Evolutionary conservation across 768 basidiomycete species (phyloP), one percentile per base, ranked within the genome.

Genomic region (Lactarius indigo): DNA sequence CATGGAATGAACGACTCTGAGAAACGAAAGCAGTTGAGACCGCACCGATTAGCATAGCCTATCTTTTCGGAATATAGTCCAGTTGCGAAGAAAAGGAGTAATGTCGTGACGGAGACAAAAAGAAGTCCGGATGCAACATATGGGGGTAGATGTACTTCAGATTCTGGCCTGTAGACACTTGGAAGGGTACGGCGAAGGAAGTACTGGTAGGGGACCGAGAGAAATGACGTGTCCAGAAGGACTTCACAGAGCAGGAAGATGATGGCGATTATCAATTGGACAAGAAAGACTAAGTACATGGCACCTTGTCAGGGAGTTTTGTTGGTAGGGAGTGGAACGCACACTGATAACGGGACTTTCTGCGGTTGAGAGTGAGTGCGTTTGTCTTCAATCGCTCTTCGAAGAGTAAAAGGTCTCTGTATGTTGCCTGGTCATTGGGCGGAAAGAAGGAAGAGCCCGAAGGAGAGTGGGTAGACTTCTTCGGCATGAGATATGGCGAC

Each of bases 61-160:
- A 98, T 96, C 80, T 96, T 96, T 76, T 99, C 95, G 4, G 89
- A 82, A 73, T 98, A 99, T 86, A 96, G 91, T 20, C 96, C 96
- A 72, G 92, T 96, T 10, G 94, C 94, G 75, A 97, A 98, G 83
- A 98, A 97, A 44, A 99, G 84, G 37, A 91, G 84, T 9, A 98
- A 86, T 2, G 96, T 96, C 17, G 94, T 95, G 62, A 94, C 87
- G 23, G 90, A 86, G 33, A 98, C 92, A 67, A 96, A 91, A 13
- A 97, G 80, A 42, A 94, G 77, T 1, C 91, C 93, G 41, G 86
- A 88, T 26, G 88, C 81, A 70, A 94, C 79, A 75, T 94, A 96
- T 10, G 89, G 87, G 70, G 89, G 88, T 2, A 88, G 78, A 20
- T 77, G 76, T 15, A 85, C 80, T 47, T 82, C 72, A 10, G 66